Percentiles rank a stretch among this genome's conserved stretches.
These are phyloP conservation scores for Aspergillus pseudoterreus DNA, from an alignment of 2,329 filamentous ascomycete species.

Conservation along the genomic window DNA sequence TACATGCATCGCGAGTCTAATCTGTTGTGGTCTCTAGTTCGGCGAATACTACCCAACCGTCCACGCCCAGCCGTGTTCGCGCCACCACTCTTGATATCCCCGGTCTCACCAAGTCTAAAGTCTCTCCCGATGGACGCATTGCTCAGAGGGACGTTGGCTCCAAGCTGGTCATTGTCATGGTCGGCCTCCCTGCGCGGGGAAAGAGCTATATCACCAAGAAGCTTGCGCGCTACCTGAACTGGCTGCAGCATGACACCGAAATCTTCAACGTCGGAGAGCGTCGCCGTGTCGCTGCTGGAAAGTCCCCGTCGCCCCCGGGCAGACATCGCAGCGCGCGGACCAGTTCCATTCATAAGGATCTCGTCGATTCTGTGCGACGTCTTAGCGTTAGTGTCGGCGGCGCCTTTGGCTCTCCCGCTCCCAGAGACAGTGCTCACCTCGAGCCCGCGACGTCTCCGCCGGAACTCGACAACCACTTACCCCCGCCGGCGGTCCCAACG, in stretches of 20 bases:
- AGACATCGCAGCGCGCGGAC: slow-evolving; percentile 16
- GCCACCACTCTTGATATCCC: slow-evolving; percentile 96
- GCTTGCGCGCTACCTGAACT: slow-evolving; percentile 88
- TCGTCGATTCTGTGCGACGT: slow-evolving; percentile 42
- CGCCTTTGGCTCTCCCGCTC: slow-evolving; percentile 19
- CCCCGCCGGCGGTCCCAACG: slow-evolving; percentile 42
- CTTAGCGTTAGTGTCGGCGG: slow-evolving; percentile 39
- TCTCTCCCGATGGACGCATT: slow-evolving; percentile 93
- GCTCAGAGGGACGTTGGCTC: slow-evolving; percentile 90
- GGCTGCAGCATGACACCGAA: slow-evolving; percentile 91
- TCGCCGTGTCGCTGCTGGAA: slow-evolving; percentile 69
- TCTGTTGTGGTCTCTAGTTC: slow-evolving; percentile 2
- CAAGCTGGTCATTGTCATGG: slow-evolving; percentile 98
- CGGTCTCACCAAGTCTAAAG: slow-evolving; percentile 89
- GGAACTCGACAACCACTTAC: slow-evolving; percentile 31
- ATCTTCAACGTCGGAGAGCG: slow-evolving; percentile 98
- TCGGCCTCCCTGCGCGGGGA: slow-evolving; percentile 87
- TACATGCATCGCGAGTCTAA: too few relatives aligned
- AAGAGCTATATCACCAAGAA: slow-evolving; percentile 99
- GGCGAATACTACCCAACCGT: slow-evolving; percentile 19
- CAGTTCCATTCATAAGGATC: slow-evolving; percentile 36
- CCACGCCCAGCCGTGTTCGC: slow-evolving; percentile 75
- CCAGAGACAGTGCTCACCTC: slow-evolving; percentile 3
- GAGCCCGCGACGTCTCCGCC: slow-evolving; percentile 18
- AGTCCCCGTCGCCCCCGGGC: slow-evolving; percentile 32